Evolutionary conservation across 352 stramenopile species (phyloP), one percentile per base, ranked within the genome.

Genomic region (Phytophthora megakarya): DNA sequence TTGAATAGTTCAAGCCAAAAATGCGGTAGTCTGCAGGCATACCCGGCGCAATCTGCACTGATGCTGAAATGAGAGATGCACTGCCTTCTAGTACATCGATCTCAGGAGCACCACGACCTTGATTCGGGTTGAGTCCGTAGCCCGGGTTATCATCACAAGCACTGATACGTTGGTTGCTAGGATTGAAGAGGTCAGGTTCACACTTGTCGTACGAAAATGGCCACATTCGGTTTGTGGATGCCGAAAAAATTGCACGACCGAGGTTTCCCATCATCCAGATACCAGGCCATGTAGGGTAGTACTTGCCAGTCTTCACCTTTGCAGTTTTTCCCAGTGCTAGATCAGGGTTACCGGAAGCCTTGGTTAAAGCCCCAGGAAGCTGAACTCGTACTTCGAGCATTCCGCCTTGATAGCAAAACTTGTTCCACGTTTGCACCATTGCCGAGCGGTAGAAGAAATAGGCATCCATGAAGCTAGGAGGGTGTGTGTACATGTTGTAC

Each of bases 231-330:
- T 94, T 93, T 2, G 89, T 97, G 0, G 78, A 92, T 0, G 67
- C 80, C 32, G 94, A 92, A 65, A 98, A 98, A 10, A 96, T 97
- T 6, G 92, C 90, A 22, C 95, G 66, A 5, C 89, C 93, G 12
- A 98, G 71, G 77, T 98, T 98, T 9, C 95, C 95, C 39, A 98
- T 71, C 51, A 98, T 76, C 93, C 95, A 98, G 44, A 98, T 85
- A 21, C 92, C 93, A 0, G 93, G 92, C 91, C 92, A 98, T 1
- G 75, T 84, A 12, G 75, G 73, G 43, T 86, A 84, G 68, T 67
- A 87, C 35, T 75, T 86, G 73, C 43, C 95, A 51, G 52, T 91
- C 45, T 83, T 26, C 80, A 83, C 67, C 75, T 66, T 30, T 61
- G 18, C 28, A 22, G 53, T 58, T 1, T 62, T 65, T 32, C 69